Evolutionary conservation across 2,329 filamentous ascomycete genomes (phyloP).

Genomic region (Diplodia corticola): DNA sequence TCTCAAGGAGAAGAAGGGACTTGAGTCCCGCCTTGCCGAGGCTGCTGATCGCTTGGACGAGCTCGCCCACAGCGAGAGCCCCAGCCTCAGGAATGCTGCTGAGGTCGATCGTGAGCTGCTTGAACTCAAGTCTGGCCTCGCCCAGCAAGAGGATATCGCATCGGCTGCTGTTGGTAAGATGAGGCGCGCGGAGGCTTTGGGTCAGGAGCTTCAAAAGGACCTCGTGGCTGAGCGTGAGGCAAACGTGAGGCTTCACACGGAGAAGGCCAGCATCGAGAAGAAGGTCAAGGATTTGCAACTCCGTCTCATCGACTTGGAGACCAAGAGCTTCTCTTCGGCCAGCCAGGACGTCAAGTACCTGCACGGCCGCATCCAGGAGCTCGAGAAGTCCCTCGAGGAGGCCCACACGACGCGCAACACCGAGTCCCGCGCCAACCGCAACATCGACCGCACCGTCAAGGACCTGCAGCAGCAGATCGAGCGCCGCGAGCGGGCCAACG

Average conservation of each 20-base stretch:
- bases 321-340: slow-evolving; percentile 91
- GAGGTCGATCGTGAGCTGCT: slow-evolving; percentile 85
- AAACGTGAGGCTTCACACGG: slow-evolving; percentile 78
- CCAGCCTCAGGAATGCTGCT: slow-evolving; percentile 85
- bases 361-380: slow-evolving; percentile 92
- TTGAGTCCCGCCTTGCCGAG: slow-evolving; percentile 82
- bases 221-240: slow-evolving; percentile 82
- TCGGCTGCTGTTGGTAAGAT: slow-evolving; percentile 94
- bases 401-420: slow-evolving; percentile 77
- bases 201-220: slow-evolving; percentile 89
- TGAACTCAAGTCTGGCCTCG: slow-evolving; percentile 82
- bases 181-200: slow-evolving; percentile 85
- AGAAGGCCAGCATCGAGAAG: slow-evolving; percentile 89
- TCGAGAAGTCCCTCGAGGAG: slow-evolving; percentile 82
- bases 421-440: slow-evolving; percentile 83
- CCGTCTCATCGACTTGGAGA: slow-evolving; percentile 87
- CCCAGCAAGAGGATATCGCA: slow-evolving; percentile 91
- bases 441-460: slow-evolving; percentile 90
- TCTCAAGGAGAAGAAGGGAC: slow-evolving; percentile 82
- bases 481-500: slow-evolving; percentile 84
- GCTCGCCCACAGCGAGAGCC: slow-evolving; percentile 79
- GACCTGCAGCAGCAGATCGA: slow-evolving; percentile 92
- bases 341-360: slow-evolving; percentile 95
- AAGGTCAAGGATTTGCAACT: slow-evolving; percentile 87
- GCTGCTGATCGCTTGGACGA: slow-evolving; percentile 87